A percentile compares a stretch with the other conserved stretches of the same genome.
phyloP scores from a whole-genome alignment of 1,284 basidiomycete genomes.

The Microbotryum violaceum region DNA sequence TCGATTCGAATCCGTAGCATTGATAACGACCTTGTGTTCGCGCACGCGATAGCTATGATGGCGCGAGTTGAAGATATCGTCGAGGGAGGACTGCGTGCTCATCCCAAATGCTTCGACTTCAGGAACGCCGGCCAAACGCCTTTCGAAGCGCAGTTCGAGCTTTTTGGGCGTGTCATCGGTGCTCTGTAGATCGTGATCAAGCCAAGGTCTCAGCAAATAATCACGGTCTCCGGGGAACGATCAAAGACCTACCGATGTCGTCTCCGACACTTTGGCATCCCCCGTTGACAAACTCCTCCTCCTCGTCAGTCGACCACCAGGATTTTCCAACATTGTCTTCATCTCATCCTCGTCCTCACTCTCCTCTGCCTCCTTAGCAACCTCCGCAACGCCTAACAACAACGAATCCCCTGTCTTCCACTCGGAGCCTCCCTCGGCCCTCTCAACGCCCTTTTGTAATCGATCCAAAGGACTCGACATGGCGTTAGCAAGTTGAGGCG shows the following conservation, averaged over 20 bases:
- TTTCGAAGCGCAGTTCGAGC: constrained; percentile 26
- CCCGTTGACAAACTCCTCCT: constrained; percentile 21
- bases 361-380: constrained; percentile 2
- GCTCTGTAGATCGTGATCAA: neutral
- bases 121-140: constrained; percentile 4
- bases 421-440: neutral
- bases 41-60: constrained; percentile 27
- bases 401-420: constrained; percentile 20
- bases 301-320: neutral
- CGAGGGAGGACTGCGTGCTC: constrained; percentile 10
- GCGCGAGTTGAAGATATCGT: constrained; percentile 30
- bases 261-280: constrained; percentile 18
- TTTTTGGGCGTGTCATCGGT: constrained; percentile 15
- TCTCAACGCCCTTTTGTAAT: constrained; percentile 14
- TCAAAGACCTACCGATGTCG: constrained; percentile 5
- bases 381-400: constrained; percentile 13
- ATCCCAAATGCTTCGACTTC: constrained; percentile 3
- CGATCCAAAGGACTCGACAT: constrained; percentile 26
- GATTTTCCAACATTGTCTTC: neutral
- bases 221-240: neutral
- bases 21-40: constrained; percentile 23
- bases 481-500: constrained; percentile 18
- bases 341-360: neutral
- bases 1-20: constrained; percentile 1
- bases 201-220: neutral